Percentiles rank a stretch among this genome's conserved stretches.
Evolutionary conservation across 2,329 filamentous ascomycete genomes (phyloP).

Genomic region (Pseudocercospora cruenta): DNA sequence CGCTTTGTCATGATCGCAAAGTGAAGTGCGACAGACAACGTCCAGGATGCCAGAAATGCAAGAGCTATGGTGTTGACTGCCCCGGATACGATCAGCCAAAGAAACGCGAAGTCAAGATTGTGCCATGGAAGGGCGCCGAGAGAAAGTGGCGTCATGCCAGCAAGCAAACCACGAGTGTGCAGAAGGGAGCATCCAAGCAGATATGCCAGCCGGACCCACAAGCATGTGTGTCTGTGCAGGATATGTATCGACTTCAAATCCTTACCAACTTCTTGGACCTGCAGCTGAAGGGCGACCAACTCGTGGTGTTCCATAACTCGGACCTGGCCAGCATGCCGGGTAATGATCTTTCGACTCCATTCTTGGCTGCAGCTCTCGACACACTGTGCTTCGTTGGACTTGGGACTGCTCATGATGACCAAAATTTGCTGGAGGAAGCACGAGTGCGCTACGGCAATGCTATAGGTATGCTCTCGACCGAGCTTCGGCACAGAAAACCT

Average conservation of each 20-base stretch:
- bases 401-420: slow-evolving; percentile 6
- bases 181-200: not conserved
- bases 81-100: not conserved
- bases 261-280: not conserved
- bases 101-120: not conserved
- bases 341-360: not conserved
- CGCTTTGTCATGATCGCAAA: not conserved
- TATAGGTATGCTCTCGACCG: not conserved
- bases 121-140: not conserved
- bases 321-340: slow-evolving; percentile 1
- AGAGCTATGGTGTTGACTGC: not conserved
- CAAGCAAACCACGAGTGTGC: not conserved
- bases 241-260: slow-evolving; percentile 2
- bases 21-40: not conserved
- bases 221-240: not conserved
- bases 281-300: slow-evolving; percentile 1
- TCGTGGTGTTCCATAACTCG: not conserved
- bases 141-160: not conserved
- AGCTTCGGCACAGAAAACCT: not conserved
- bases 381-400: slow-evolving; percentile 9
- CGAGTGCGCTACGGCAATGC: slow-evolving; percentile 8
- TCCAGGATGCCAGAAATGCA: not conserved
- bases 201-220: not conserved
- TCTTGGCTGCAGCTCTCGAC: slow-evolving; percentile 5
- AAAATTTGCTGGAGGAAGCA: not conserved